These are phyloP conservation scores for Tritrichomonas foetus DNA, from an alignment of 208 protist genomes.

Conservation along the genomic window DNA sequence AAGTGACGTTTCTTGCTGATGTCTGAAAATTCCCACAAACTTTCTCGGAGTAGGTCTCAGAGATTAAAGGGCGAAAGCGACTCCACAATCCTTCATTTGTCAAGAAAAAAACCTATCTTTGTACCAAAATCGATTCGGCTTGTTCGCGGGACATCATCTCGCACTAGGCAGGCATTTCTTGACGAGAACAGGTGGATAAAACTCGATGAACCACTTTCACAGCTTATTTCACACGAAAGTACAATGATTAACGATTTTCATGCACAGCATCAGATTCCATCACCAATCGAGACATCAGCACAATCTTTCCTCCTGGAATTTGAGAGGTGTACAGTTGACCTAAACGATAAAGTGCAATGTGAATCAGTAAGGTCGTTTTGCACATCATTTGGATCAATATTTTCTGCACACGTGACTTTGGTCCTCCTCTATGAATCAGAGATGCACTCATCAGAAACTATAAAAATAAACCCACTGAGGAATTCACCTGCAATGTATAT, in stretches of 20 bases:
- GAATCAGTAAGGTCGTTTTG: not conserved
- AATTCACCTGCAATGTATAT: constrained; percentile 12
- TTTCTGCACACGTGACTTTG: not conserved
- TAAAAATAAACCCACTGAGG: not conserved
- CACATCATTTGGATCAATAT: not conserved
- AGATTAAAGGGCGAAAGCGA: not conserved
- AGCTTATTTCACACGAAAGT: not conserved
- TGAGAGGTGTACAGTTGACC: not conserved
- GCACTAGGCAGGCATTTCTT: not conserved
- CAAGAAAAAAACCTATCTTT: not conserved
- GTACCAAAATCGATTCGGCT: not conserved
- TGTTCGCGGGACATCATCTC: not conserved
- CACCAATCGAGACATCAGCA: not conserved
- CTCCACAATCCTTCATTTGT: not conserved
- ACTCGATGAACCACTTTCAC: not conserved
- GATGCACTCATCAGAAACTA: not conserved
- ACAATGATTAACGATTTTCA: not conserved
- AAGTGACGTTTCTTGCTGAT: too few relatives aligned
- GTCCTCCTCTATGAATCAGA: not conserved
- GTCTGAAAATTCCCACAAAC: too few relatives aligned
- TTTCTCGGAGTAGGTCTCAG: not conserved
- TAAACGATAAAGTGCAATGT: not conserved
- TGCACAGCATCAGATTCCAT: not conserved
- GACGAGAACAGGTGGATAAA: not conserved
- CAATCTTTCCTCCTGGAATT: not conserved